Base-by-base conservation (phyloP, 805 yeast species). In the Candida hispaniensis region DNA sequence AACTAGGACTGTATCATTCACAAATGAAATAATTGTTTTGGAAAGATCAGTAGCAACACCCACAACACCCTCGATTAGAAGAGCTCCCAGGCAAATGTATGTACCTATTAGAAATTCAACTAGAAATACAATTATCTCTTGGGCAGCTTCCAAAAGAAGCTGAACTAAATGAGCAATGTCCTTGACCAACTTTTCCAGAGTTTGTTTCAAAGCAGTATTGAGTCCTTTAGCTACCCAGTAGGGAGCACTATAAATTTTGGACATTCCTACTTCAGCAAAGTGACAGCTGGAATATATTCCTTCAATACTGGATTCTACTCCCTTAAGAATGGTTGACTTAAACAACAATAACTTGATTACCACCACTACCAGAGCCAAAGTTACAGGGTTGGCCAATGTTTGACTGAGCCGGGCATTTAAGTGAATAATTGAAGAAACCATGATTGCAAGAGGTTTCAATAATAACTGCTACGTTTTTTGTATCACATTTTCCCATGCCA, bases 101-200 rank as follows among this genome's bases (percentile, higher is more conserved):
- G 97, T 91, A 0, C 96, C 97, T 2, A 85, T 54, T 30, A 79
- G 69, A 44, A 88, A 47, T 18, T 85, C 83, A 6, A 88, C 58
- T 6, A 72, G 59, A 49, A 88, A 81, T 4, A 71, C 49, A 0
- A 81, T 51, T 24, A 85, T 43, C 25, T 66, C 63, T 45, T 79
- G 76, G 6, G 75, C 58, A 0, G 73, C 77, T 1, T 71, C 67
- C 0, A 81, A 50, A 7, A 72, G 47, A 30, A 73, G 39, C 1
- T 62, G 48, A 7, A 80, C 38, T 1, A 67, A 44, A 2, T 60
- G 52, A 17, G 67, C 47, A 7, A 73, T 56, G 0, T 65, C 71
- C 7, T 61, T 54, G 20, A 74, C 65, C 0, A 75, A 50, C 23
- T 66, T 63, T 9, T 66, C 61, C 22, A 80, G 49, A 0, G 69